Percentiles rank a stretch among this genome's conserved stretches.
Evolutionary conservation across 345 rosid species (phyloP).

Genomic region (Nasturtium officinale): DNA sequence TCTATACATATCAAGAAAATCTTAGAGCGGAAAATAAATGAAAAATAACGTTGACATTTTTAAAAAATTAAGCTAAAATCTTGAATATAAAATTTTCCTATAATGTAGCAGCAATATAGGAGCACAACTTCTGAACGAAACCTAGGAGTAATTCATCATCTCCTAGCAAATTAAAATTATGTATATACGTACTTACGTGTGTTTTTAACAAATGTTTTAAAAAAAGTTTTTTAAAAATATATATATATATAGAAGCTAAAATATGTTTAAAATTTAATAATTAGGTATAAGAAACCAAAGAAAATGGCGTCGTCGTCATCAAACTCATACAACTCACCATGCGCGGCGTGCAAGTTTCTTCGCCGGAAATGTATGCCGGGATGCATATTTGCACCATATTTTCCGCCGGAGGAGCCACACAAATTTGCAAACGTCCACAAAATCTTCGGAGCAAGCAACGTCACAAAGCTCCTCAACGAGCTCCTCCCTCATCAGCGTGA

Average conservation of each 20-base stretch:
- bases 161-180: constrained; percentile 21
- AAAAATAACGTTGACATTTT: not conserved
- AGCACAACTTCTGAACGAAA: constrained; percentile 5
- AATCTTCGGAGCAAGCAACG: constrained; percentile 96
- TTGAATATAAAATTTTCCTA: not conserved
- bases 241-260: no score
- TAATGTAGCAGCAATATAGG: not conserved
- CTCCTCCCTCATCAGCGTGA: constrained; percentile 90
- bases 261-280: not conserved
- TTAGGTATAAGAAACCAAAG: constrained; percentile 17
- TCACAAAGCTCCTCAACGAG: constrained; percentile 85
- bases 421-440: constrained; percentile 93
- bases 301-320: constrained; percentile 56
- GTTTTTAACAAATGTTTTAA: not conserved
- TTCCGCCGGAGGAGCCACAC: constrained; percentile 96
- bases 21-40: constrained; percentile 3
- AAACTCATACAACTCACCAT: constrained; percentile 91
- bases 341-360: constrained; percentile 96
- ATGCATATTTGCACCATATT: constrained; percentile 93
- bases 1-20: not conserved
- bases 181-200: not conserved
- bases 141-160: constrained; percentile 2
- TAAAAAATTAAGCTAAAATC: not conserved
- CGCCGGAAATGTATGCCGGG: constrained; percentile 92
- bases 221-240: not conserved